These are phyloP conservation scores for Heterococcus sp. DNA, from an alignment of 108 stramenopile species.

Conservation along the genomic window DNA sequence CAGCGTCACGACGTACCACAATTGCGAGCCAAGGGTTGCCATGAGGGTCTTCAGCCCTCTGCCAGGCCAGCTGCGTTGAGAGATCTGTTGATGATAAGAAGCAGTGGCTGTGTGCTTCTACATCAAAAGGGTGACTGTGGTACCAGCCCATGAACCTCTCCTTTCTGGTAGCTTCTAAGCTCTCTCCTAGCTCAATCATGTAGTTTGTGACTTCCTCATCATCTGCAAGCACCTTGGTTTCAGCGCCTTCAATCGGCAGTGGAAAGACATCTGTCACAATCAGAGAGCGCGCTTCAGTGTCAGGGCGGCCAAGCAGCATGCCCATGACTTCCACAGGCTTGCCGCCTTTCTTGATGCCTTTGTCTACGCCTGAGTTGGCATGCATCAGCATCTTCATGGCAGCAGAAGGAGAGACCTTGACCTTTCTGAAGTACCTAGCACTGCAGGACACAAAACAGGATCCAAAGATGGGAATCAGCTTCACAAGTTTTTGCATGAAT, in stretches of 20 bases:
- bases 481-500: too few species aligned
- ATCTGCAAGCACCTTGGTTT: conserved; percentile 73
- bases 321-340: conserved; percentile 90
- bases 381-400: conserved; percentile 74
- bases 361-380: conserved; percentile 91
- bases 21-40: conserved; percentile 95
- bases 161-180: conserved; percentile 75
- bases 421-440: conserved; percentile 62
- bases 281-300: conserved; percentile 55
- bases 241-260: conserved; percentile 79
- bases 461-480: not conserved
- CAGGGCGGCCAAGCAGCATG: conserved; percentile 64
- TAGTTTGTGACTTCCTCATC: conserved; percentile 88
- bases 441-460: conserved; percentile 6
- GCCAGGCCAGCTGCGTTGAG: conserved; percentile 88
- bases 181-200: conserved; percentile 91
- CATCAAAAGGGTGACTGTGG: conserved; percentile 95
- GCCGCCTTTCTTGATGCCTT: conserved; percentile 78
- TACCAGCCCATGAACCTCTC: conserved; percentile 84
- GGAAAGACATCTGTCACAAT: conserved; percentile 93
- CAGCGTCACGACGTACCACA: conserved; percentile 63
- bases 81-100: conserved; percentile 90
- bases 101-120: conserved; percentile 79
- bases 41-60: conserved; percentile 86
- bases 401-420: conserved; percentile 57